Base-by-base conservation (phyloP, 441 rosid species). In the Adansonia gregorii region DNA sequence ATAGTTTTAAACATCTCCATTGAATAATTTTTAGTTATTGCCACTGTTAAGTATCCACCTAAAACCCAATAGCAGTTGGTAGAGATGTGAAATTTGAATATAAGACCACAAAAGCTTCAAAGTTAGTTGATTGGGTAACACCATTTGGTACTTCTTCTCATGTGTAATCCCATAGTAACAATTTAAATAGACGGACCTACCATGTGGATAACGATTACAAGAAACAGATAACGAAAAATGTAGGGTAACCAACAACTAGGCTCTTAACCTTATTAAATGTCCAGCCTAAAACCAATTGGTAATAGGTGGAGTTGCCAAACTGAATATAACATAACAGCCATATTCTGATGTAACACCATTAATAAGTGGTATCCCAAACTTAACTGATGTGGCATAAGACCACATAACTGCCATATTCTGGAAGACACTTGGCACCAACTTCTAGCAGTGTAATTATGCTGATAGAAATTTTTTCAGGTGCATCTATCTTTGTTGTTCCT, bases 401-500 rank as follows among this genome's bases (percentile, higher is more conserved):
- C 2, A 51, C 4, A 8, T 24, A 69, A 19, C 54, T 24, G 60
- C 10, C 12, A 27, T 17, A 19, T 3, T n/a, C 46, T 15, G 24
- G 17, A 20, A 4, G 45, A 49, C 15, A n/a, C 60, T 24, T 70
- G 46, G 15, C 15, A 51, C 24, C 74, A 27, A 17, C 60, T 51
- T 51, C 60, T 15, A 12, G 15, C n/a, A 39, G 45, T n/a, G 24
- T 12, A 27, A 70, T 31, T 70, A 27, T 51, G 45, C 4, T 0
- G 46, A 24, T 27, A 15, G 46, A 51, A 27, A 51, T 51, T 7
- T 4, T 60, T 27, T 17, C 71, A 43, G 27, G 52, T 67, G 51
- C 49, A 67, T 67, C 15, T 4, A 41, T 67, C 27, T 60, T 67
- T 24, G 39, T 67, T 67, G 55, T 20, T 67, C 55, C 39, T 49